Evolutionary conservation across 768 basidiomycete genomes (phyloP).

Genomic region (Termitomyces sp.): DNA sequence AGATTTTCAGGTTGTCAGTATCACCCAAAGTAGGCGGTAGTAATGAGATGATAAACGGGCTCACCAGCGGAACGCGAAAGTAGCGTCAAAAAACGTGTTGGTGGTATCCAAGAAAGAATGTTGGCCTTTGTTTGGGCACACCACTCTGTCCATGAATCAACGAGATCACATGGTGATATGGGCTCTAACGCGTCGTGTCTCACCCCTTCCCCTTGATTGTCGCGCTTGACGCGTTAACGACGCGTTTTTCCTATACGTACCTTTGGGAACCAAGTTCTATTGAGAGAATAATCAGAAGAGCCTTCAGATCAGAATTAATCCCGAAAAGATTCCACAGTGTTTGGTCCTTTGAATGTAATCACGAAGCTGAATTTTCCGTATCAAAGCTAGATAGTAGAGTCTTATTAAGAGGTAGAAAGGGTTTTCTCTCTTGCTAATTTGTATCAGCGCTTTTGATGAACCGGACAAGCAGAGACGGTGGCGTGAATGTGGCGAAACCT

Average conservation of each 20-base stretch:
- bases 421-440: background rate
- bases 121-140: conserved; percentile 31
- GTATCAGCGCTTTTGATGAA: background rate
- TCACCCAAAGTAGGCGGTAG: background rate
- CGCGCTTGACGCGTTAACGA: conserved; percentile 10
- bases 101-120: conserved; percentile 41
- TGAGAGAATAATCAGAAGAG: background rate
- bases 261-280: background rate
- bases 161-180: conserved; percentile 21
- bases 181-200: conserved; percentile 9
- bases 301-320: background rate
- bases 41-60: conserved; percentile 5
- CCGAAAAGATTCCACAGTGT: background rate
- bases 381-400: background rate
- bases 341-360: background rate
- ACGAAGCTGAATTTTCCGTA: background rate
- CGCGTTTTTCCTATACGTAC: conserved; percentile 5
- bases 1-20: background rate
- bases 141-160: conserved; percentile 17
- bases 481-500: background rate
- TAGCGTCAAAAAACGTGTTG: conserved; percentile 27
- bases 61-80: conserved; percentile 25
- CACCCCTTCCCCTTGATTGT: background rate
- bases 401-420: background rate
- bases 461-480: background rate